These are phyloP conservation scores for Aaosphaeria pasadenensis DNA, from an alignment of 2,329 filamentous ascomycete species.

Conservation along the genomic window DNA sequence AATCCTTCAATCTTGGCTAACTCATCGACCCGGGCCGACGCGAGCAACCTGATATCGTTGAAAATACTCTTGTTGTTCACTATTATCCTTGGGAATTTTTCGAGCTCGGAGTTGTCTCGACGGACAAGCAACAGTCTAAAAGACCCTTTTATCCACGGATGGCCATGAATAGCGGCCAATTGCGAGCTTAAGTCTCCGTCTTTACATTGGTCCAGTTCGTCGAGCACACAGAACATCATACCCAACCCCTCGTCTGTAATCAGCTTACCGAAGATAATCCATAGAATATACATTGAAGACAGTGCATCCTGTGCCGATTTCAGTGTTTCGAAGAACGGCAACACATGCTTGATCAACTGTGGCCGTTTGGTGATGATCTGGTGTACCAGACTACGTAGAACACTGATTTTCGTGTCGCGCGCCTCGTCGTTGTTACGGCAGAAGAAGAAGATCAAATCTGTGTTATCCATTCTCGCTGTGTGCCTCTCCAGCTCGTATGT, in stretches of 20 bases:
- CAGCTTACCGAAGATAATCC: not conserved
- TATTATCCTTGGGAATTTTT: not conserved
- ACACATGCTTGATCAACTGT: not conserved
- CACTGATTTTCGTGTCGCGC: constrained; percentile 18
- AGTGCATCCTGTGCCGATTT: not conserved
- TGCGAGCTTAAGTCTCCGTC: not conserved
- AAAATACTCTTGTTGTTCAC: not conserved
- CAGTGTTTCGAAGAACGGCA: not conserved
- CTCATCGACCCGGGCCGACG: not conserved
- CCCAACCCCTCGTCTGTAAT: not conserved
- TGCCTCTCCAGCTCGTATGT: constrained; percentile 14
- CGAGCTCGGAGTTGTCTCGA: not conserved
- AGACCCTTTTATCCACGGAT: not conserved
- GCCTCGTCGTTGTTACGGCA: constrained; percentile 20
- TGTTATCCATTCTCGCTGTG: not conserved
- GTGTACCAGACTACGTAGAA: constrained; percentile 21
- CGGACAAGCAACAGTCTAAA: not conserved
- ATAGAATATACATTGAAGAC: not conserved
- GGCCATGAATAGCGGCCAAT: not conserved
- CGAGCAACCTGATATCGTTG: not conserved
- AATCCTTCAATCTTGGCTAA: not conserved
- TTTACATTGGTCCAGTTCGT: not conserved
- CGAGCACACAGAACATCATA: not conserved
- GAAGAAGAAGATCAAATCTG: constrained; percentile 17
- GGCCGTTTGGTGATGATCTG: constrained; percentile 16